Conservation (phyloP, 768 basidiomycete species). For the Lactarius trivialis region DNA sequence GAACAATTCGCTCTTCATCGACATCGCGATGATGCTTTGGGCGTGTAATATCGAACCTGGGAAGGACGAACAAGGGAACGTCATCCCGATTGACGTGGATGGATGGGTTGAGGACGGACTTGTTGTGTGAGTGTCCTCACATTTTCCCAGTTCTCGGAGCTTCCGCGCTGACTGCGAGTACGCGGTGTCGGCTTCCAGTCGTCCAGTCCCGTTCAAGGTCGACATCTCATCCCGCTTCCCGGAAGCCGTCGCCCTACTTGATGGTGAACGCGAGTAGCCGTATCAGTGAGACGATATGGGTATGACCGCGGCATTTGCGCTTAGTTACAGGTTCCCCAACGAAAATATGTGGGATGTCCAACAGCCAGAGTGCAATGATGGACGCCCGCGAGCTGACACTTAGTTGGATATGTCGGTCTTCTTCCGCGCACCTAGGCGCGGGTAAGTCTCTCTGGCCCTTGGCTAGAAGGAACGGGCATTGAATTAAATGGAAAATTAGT, state of each 20-base stretch:
- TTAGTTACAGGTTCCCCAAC: too few species aligned
- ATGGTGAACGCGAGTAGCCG: neutral
- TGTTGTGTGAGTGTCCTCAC: neutral
- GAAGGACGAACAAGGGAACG: neutral
- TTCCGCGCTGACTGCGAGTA: neutral
- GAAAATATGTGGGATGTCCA: too few species aligned
- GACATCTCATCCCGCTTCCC: constrained; percentile 7
- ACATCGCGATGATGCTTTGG: constrained; percentile 28
- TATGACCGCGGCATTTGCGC: neutral
- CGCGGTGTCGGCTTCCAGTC: neutral
- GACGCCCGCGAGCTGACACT: too few species aligned
- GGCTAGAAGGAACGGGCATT: too few species aligned
- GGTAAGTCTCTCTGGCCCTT: too few species aligned
- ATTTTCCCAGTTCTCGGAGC: neutral
- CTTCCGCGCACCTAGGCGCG: too few species aligned
- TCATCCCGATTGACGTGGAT: constrained; percentile 6
- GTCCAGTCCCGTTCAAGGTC: constrained; percentile 8
- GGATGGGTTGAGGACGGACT: neutral
- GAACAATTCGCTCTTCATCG: constrained; percentile 30
- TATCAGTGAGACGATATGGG: too few species aligned
- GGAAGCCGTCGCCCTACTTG: constrained; percentile 3
- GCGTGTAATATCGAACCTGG: constrained; percentile 20
- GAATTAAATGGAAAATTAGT: too few species aligned
- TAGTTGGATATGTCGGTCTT: too few species aligned
- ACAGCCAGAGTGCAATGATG: too few species aligned